Conservation (phyloP, 1,284 basidiomycete species). For the Cutaneotrichosporon sp. region DNA sequence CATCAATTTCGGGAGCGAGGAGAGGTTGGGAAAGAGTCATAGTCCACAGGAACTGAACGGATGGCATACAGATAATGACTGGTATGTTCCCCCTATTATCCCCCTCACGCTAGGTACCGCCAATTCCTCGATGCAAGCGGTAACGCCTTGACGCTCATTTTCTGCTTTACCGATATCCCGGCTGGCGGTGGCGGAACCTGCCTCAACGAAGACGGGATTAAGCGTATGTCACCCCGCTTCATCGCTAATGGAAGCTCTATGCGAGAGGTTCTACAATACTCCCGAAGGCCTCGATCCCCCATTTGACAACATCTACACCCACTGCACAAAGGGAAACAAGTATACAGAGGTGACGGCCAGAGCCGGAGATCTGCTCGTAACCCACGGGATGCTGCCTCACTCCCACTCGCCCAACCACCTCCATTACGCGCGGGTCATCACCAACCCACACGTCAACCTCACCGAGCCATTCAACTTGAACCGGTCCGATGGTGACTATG, state of each 20-base stretch:
- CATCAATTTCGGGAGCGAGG: slow-evolving; percentile 35
- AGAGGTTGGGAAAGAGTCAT: slow-evolving; percentile 16
- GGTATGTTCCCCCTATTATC: slow-evolving; percentile 20
- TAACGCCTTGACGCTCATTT: slow-evolving; percentile 38
- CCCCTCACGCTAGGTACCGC: slow-evolving; percentile 28
- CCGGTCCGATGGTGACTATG: slow-evolving; percentile 36
- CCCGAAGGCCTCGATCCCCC: slow-evolving; percentile 40
- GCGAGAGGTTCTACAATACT: slow-evolving; percentile 31
- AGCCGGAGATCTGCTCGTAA: slow-evolving; percentile 36
- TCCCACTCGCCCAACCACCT: slow-evolving; percentile 34
- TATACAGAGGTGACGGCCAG: slow-evolving; percentile 30
- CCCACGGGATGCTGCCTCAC: slow-evolving; percentile 39
- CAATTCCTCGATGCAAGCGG: slow-evolving; percentile 38
- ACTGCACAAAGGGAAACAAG: slow-evolving; percentile 21
- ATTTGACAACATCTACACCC: slow-evolving; percentile 22
- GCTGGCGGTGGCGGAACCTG: slow-evolving; percentile 32
- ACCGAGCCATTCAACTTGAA: slow-evolving; percentile 37
- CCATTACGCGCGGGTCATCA: slow-evolving; percentile 38
- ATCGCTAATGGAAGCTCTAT: slow-evolving; percentile 19
- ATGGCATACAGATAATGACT: slow-evolving; percentile 43
- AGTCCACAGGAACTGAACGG: slow-evolving; percentile 18
- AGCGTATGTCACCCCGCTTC: slow-evolving; percentile 19
- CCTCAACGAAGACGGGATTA: slow-evolving; percentile 34
- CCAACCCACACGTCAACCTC: slow-evolving; percentile 40
- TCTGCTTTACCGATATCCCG: slow-evolving; percentile 37